phyloP scores from a whole-genome alignment of 176 grass and related monocot genomes.

The Ensete ventricosum region DNA sequence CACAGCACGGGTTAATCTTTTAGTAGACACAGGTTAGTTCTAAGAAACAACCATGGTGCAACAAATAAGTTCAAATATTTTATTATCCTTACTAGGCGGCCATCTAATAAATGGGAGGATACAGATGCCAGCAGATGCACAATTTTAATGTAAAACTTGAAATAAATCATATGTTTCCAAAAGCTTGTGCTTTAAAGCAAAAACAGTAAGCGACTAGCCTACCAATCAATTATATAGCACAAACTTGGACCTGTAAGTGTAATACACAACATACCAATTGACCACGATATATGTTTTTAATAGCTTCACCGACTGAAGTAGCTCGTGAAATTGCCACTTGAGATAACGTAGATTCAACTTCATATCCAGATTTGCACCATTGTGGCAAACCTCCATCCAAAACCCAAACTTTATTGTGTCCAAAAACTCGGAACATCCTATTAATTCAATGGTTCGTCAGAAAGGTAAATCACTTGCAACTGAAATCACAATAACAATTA shows the following conservation, averaged over 20 bases:
- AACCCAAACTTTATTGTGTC: constrained; percentile 76
- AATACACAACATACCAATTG: constrained; percentile 40
- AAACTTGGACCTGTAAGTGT: background rate
- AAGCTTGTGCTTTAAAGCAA: background rate
- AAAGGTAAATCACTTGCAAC: background rate
- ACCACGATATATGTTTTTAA: constrained; percentile 52
- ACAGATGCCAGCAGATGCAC: too few species aligned
- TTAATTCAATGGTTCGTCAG: background rate
- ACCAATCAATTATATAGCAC: background rate
- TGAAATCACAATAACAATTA: background rate
- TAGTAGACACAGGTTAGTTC: background rate
- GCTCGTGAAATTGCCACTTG: constrained; percentile 37
- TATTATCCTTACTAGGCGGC: background rate
- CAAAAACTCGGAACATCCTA: constrained; percentile 89
- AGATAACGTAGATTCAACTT: constrained; percentile 30
- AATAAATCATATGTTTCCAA: background rate
- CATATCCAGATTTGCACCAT: constrained; percentile 42
- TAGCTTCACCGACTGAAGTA: constrained; percentile 38
- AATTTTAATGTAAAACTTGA: too few species aligned
- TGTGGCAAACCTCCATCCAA: constrained; percentile 88
- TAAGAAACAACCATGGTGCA: background rate
- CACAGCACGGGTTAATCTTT: too few species aligned
- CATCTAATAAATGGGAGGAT: background rate
- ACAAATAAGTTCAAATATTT: background rate
- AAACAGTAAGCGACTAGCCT: background rate